phyloP scores from a whole-genome alignment of 2,329 filamentous ascomycete genomes.

The Tolypocladium inflatum region DNA sequence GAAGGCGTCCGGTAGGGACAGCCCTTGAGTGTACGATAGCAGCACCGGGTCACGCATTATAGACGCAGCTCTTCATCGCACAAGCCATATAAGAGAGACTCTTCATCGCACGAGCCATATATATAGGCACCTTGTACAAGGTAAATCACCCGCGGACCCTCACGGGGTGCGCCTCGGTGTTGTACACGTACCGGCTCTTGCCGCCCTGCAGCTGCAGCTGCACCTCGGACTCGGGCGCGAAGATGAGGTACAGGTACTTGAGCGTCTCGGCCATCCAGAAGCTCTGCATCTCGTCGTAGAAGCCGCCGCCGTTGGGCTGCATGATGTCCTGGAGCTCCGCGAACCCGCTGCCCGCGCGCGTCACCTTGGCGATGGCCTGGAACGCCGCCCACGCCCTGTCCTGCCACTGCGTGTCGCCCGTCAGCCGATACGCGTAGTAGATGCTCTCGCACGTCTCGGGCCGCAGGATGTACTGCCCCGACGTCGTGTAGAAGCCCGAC shows the following conservation, averaged over 20 bases:
- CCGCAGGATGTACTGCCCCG: constrained; percentile 55
- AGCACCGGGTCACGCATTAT: neutral
- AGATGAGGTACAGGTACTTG: constrained; percentile 74
- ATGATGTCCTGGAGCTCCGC: constrained; percentile 59
- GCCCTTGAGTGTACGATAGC: neutral
- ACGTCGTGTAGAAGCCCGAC: constrained; percentile 63
- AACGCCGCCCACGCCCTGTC: constrained; percentile 81
- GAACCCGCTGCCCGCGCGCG: constrained; percentile 57
- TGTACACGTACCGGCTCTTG: constrained; percentile 39
- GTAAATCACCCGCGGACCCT: constrained; percentile 8
- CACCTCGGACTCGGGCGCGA: constrained; percentile 47
- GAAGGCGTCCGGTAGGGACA: neutral
- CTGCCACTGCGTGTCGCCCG: constrained; percentile 65
- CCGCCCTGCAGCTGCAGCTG: constrained; percentile 41
- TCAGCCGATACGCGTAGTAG: constrained; percentile 81
- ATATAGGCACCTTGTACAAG: neutral
- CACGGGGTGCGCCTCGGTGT: constrained; percentile 39
- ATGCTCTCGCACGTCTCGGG: constrained; percentile 77
- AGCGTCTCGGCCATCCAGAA: constrained; percentile 84
- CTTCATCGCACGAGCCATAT: neutral
- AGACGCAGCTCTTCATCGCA: neutral
- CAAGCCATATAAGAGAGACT: neutral
- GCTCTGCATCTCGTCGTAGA: constrained; percentile 68
- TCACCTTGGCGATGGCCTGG: constrained; percentile 53
- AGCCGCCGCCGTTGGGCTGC: constrained; percentile 46